phyloP scores from a whole-genome alignment of 2,329 filamentous ascomycete genomes.

The Hymenoscyphus linearis region DNA sequence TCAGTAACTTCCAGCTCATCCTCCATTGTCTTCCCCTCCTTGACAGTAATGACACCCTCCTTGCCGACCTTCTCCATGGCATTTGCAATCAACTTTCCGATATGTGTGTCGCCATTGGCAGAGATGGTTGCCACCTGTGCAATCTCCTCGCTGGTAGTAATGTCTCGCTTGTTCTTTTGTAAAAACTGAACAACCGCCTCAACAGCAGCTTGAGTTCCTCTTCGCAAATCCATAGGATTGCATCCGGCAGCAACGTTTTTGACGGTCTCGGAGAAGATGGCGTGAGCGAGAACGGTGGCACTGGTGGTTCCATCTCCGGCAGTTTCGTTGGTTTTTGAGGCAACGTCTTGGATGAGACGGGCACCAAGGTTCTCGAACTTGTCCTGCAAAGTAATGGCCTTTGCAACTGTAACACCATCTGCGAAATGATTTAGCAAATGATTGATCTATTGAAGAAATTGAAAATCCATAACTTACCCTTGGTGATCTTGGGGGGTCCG shows the following conservation, averaged over 20 bases:
- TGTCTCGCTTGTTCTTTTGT: slow-evolving; percentile 93
- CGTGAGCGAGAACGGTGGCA: slow-evolving; percentile 90
- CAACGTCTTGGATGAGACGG: slow-evolving; percentile 93
- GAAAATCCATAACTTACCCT: slow-evolving; percentile 57
- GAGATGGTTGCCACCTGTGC: slow-evolving; percentile 98
- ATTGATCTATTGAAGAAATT: background rate
- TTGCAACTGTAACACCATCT: slow-evolving; percentile 88
- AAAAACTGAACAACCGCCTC: slow-evolving; percentile 92
- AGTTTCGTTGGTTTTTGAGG: slow-evolving; percentile 98
- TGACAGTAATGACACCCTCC: slow-evolving; percentile 99
- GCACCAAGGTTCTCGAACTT: slow-evolving; percentile 99
- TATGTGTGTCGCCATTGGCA: slow-evolving; percentile 92
- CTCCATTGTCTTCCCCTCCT: slow-evolving; percentile 98
- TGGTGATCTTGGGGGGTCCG: slow-evolving; percentile 98
- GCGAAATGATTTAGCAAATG: slow-evolving; percentile 10
- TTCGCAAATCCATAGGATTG: slow-evolving; percentile 98
- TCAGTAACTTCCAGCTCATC: slow-evolving; percentile 99
- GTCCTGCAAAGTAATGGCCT: slow-evolving; percentile 89
- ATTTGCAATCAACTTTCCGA: slow-evolving; percentile 91
- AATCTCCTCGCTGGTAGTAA: slow-evolving; percentile 95
- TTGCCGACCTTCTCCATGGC: slow-evolving; percentile 99
- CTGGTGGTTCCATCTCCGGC: slow-evolving; percentile 98
- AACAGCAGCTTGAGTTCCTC: slow-evolving; percentile 94
- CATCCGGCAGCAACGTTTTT: slow-evolving; percentile 99
- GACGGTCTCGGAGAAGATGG: slow-evolving; percentile 99